These are phyloP conservation scores for Colletotrichum musicola DNA, from an alignment of 2,329 filamentous ascomycete species.

Conservation along the genomic window DNA sequence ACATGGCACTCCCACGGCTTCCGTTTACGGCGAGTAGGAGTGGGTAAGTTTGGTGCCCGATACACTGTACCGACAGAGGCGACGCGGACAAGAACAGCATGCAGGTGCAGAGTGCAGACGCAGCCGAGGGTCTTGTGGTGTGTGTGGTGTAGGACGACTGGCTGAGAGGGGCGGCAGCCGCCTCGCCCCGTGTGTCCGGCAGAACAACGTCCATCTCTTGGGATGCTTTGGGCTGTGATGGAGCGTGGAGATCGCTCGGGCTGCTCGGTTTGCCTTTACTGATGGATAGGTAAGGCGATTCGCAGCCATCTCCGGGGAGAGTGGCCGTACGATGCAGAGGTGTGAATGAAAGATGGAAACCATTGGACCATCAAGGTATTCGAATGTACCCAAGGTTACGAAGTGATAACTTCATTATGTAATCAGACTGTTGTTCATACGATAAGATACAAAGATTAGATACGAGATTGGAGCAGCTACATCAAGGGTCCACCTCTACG, in stretches of 20 bases:
- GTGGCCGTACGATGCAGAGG: background rate
- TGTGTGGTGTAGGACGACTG: constrained; percentile 37
- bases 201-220: background rate
- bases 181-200: constrained; percentile 26
- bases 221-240: too few species aligned
- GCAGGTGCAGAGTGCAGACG: constrained; percentile 25
- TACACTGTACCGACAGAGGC: background rate
- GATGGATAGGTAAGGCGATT: background rate
- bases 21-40: background rate
- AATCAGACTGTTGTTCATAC: background rate
- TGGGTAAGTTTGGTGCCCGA: constrained; percentile 14
- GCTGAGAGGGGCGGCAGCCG: constrained; percentile 21
- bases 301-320: background rate
- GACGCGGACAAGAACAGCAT: background rate
- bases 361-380: background rate
- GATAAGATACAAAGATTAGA: background rate
- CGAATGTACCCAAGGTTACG: too few species aligned
- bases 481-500: too few species aligned
- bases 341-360: background rate
- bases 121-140: background rate
- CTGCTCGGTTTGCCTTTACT: background rate
- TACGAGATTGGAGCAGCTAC: background rate
- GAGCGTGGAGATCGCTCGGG: background rate
- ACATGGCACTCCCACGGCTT: constrained; percentile 17
- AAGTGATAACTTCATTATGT: too few species aligned